Base-by-base conservation (phyloP, 495 filamentous ascomycete genomes). In the Cetradonia linearis region DNA sequence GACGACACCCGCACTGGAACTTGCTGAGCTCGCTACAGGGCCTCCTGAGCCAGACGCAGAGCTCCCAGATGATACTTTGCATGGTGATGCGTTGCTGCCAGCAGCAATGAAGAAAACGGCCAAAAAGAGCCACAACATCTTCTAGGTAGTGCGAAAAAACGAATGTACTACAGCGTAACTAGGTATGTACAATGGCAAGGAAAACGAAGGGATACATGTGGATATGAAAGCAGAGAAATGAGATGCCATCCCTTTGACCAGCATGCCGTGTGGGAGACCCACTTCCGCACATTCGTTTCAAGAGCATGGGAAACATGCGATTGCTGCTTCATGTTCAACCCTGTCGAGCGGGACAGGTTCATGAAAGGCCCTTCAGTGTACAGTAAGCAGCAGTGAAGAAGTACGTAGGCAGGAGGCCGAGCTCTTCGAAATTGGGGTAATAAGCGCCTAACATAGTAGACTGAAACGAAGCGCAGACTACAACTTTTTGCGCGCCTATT, bases 71-170 rank as follows among this genome's bases (percentile, higher is more conserved):
- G 37, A 30, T 30, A 34, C 14, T 44, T 42, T 60, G 50, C 58
- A 60, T n/a, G 58, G 58, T 23, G 58, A 60, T 53, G 58, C 58
- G 33, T 53, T 60, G 58, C 58, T 60, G 58, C 58, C 58, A 53
- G 58, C 58, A 60, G 58, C 58, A 53, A 60, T 30, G 10, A 52
- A 38, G 6, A 53, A 44, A 37, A 31, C 25, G 9, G 25, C 34
- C n/a, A 23, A 60, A 53, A 60, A 34, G 47, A 60, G 36, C 25
- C 47, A 60, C 58, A 53, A 31, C 33, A 60, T 53, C 58, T 52
- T 60, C 58, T 42, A 52, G 40, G 53, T 40, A 34, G 53, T 53
- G 46, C 31, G 27, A 13, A 14, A 42, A 53, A 52, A 36, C 37
- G 34, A 53, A 18, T 31, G 16, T 53, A 60, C 38, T 58, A 50